These are phyloP conservation scores for Syzygium aqueum DNA, from an alignment of 345 rosid genomes.

Conservation along the genomic window DNA sequence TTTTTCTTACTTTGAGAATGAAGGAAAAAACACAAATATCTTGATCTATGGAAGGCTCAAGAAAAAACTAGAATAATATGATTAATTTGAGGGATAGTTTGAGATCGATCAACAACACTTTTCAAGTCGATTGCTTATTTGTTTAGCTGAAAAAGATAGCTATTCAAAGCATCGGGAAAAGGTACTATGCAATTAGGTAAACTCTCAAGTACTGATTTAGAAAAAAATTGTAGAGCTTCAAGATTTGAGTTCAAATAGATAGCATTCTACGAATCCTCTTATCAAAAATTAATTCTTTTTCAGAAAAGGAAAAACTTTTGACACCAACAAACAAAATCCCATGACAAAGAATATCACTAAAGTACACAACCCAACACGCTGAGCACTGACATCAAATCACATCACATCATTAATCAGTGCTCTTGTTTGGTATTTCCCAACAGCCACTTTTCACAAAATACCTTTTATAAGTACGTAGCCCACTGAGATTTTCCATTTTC, in stretches of 20 bases:
- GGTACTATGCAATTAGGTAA: too few relatives aligned
- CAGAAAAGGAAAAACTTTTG: neutral
- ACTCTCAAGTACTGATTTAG: neutral
- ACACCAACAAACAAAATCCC: neutral
- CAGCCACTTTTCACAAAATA: neutral
- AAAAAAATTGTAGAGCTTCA: neutral
- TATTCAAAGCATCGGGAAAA: neutral
- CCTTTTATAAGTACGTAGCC: neutral
- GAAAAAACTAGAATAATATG: neutral
- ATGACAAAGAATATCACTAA: neutral
- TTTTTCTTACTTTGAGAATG: neutral
- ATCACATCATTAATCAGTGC: neutral
- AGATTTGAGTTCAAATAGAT: neutral
- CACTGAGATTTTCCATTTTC: neutral
- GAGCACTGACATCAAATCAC: neutral
- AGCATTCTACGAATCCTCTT: neutral
- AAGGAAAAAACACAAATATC: neutral
- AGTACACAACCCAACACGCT: neutral
- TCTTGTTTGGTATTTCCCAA: neutral
- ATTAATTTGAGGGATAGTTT: neutral
- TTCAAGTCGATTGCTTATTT: neutral
- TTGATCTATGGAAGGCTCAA: neutral
- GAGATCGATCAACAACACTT: neutral
- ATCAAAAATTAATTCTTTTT: neutral
- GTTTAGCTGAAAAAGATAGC: neutral